Conservation (phyloP, 2,329 filamentous ascomycete species). For the Fusarium transvaalense region DNA sequence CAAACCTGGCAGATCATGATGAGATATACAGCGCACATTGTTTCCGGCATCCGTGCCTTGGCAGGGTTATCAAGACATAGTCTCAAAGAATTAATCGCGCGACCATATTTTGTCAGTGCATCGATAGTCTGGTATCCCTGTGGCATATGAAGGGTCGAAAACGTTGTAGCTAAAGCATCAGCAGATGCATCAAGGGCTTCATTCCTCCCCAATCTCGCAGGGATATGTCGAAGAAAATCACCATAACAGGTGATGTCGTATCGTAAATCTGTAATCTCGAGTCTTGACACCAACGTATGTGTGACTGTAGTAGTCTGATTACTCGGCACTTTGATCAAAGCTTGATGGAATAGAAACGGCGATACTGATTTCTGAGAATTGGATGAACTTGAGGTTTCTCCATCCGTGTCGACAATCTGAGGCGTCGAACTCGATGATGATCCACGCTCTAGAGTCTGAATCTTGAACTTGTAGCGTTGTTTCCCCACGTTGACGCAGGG, state of each 20-base stretch:
- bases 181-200: slow-evolving; percentile 59
- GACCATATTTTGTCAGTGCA: slow-evolving; percentile 50
- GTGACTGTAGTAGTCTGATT: slow-evolving; percentile 49
- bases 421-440: slow-evolving; percentile 11
- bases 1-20: slow-evolving; percentile 54
- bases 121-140: slow-evolving; percentile 33
- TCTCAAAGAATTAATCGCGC: slow-evolving; percentile 49
- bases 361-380: background rate
- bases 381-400: slow-evolving; percentile 12
- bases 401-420: slow-evolving; percentile 16
- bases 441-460: slow-evolving; percentile 45
- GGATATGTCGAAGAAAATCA: slow-evolving; percentile 59
- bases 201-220: slow-evolving; percentile 59
- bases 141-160: slow-evolving; percentile 42
- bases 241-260: slow-evolving; percentile 64
- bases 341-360: slow-evolving; percentile 9
- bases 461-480: slow-evolving; percentile 63
- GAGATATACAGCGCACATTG: slow-evolving; percentile 55
- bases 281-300: slow-evolving; percentile 48
- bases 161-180: slow-evolving; percentile 48
- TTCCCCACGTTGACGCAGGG: slow-evolving; percentile 61
- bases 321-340: slow-evolving; percentile 42
- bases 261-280: slow-evolving; percentile 58
- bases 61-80: slow-evolving; percentile 46
- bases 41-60: slow-evolving; percentile 49